Evolutionary conservation across 208 protist genomes (phyloP).

Genomic region (Trypanosomatidae sp.): DNA sequence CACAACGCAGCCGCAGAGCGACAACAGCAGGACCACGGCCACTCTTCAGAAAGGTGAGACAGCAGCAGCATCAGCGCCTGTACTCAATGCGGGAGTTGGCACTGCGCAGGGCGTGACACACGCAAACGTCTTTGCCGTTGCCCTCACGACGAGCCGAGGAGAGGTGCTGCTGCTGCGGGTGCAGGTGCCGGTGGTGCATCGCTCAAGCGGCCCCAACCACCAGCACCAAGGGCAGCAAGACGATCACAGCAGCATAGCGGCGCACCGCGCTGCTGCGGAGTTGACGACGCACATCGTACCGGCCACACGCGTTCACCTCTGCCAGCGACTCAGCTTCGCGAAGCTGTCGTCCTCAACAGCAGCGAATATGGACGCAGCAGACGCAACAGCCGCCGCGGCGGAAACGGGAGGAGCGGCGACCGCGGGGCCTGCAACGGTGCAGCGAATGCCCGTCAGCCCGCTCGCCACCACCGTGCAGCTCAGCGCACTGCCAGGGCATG

Average conservation of each 20-base stretch:
- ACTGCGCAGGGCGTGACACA: too few relatives aligned
- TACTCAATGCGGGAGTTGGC: too few relatives aligned
- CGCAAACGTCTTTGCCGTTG: conserved; percentile 26
- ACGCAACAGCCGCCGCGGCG: not conserved
- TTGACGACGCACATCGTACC: not conserved
- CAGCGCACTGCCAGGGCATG: too few relatives aligned
- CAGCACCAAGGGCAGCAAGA: not conserved
- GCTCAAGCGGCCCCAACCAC: too few relatives aligned
- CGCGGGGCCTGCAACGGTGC: too few relatives aligned
- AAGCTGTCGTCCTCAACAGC: too few relatives aligned
- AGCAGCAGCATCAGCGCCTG: too few relatives aligned
- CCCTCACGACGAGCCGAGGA: conserved; percentile 15
- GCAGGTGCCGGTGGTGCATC: conserved; percentile 2
- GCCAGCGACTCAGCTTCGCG: not conserved
- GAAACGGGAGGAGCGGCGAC: not conserved
- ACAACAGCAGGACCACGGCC: not conserved
- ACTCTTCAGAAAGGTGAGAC: too few relatives aligned
- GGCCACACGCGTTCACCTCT: not conserved
- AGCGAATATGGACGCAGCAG: too few relatives aligned
- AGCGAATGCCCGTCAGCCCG: too few relatives aligned
- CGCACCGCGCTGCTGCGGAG: not conserved
- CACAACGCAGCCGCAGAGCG: not conserved
- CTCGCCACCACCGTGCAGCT: too few relatives aligned
- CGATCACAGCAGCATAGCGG: not conserved
- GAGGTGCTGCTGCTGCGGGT: conserved; percentile 25